These are phyloP conservation scores for Strigomonas culicis DNA, from an alignment of 208 protist species.

Conservation along the genomic window DNA sequence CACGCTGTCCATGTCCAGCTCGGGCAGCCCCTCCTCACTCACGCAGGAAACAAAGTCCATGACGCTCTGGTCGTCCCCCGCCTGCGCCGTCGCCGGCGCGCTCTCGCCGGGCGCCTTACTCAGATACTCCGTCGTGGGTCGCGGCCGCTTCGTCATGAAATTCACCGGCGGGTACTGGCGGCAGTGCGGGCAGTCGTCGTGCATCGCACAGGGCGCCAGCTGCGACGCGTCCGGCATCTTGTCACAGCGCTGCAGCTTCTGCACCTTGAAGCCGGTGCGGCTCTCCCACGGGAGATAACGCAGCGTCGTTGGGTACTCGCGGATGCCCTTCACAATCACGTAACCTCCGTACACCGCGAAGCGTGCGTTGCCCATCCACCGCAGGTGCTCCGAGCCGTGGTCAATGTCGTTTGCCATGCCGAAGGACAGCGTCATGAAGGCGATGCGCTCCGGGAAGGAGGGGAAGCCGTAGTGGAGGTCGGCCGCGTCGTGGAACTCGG, in stretches of 20 bases:
- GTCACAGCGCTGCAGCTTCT: conserved; percentile 49
- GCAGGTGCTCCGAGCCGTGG: conserved; percentile 74
- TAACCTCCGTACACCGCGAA: conserved; percentile 75
- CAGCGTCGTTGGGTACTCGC: conserved; percentile 43
- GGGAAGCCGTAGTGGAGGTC: conserved; percentile 33
- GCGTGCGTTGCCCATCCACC: conserved; percentile 83
- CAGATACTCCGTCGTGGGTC: conserved; percentile 5
- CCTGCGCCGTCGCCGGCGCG: not conserved
- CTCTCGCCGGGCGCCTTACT: not conserved
- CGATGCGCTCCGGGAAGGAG: conserved; percentile 45
- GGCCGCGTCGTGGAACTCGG: conserved; percentile 40
- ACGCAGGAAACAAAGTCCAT: not conserved
- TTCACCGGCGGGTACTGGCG: conserved; percentile 20
- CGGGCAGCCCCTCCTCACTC: not conserved
- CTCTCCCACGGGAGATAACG: conserved; percentile 78
- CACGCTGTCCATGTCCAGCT: conserved; percentile 11
- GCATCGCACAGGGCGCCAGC: conserved; percentile 63
- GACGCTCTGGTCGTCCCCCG: not conserved
- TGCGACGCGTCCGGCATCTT: conserved; percentile 33
- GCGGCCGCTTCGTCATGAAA: not conserved
- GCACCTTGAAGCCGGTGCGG: conserved; percentile 30
- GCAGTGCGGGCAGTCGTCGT: conserved; percentile 62
- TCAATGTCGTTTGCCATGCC: conserved; percentile 82
- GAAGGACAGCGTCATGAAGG: conserved; percentile 88
- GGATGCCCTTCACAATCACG: conserved; percentile 49